Evolutionary conservation across 345 rosid genomes (phyloP).

Genomic region (Aethionema arabicum): DNA sequence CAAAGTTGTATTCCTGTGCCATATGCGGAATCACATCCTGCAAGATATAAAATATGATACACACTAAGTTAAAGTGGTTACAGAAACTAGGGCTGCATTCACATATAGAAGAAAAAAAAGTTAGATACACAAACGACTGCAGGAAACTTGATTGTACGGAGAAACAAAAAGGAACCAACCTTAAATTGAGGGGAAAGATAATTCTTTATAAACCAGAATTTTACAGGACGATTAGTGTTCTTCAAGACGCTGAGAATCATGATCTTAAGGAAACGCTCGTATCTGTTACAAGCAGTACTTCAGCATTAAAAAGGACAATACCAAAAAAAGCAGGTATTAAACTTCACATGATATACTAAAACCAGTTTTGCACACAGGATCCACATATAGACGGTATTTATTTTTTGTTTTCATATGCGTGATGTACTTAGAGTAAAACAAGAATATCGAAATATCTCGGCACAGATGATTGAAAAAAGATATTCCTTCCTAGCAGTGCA

Average conservation of each 20-base stretch:
- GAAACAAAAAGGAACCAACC: conserved; percentile 45
- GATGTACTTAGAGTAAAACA: conserved; percentile 9
- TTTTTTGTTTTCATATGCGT: conserved; percentile 13
- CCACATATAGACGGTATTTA: background rate
- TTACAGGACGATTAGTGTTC: conserved; percentile 87
- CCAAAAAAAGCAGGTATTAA: background rate
- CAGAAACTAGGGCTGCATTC: background rate
- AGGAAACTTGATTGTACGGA: background rate
- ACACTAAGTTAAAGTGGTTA: background rate
- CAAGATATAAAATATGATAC: conserved; percentile 21
- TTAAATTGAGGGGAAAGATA: conserved; percentile 98
- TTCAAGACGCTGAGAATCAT: conserved; percentile 95
- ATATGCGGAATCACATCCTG: conserved; percentile 97
- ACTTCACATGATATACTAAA: conserved; percentile 18
- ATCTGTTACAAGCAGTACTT: conserved; percentile 51
- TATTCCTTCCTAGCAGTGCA: conserved; percentile 1
- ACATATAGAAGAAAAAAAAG: background rate
- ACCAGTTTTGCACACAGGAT: conserved; percentile 6
- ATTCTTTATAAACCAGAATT: conserved; percentile 99
- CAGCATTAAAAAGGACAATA: conserved; percentile 14
- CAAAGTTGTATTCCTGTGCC: conserved; percentile 92
- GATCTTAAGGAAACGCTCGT: conserved; percentile 93
- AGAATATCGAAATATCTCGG: conserved; percentile 1
- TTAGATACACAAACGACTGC: background rate
- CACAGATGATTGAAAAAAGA: background rate